Base-by-base conservation (phyloP, 106 monocot genomes). In the Dioscorea dumetorum region DNA sequence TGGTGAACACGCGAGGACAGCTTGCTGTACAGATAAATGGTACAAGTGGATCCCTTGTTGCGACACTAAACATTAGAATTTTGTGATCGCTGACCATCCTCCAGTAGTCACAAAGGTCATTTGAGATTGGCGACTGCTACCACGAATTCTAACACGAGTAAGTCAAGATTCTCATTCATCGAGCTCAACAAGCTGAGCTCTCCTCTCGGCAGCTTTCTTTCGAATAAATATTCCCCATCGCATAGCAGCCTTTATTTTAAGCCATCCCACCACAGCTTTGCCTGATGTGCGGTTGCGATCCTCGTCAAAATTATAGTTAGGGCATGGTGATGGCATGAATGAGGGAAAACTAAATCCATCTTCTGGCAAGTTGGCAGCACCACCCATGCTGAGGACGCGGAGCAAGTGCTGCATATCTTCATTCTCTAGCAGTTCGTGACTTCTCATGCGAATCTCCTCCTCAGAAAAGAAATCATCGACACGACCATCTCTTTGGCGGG, bases 211-310 rank as follows among this genome's bases (percentile, higher is more conserved):
- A 33, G 91, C 95, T 73, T 97, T 86, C 69, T 97, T 97, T 69
- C 95, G 74, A 24, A 97, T 74, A 68, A 97, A 97, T 58, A 97
- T 97, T 20, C 95, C 95, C 95, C 95, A 97, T 59, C 95, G 80
- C 95, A 97, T 97, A 2, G 95, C 95, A 2, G 95, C 95, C 82
- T 97, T 97, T 66, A 97, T 92, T 73, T 97, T 97, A 41, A 97
- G 86, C 95, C 95, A 97, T 15, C 91, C 91, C 19, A 95, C 95
- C 49, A 95, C 84, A 14, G 97, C 92, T 66, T 85, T 99, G 15
- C 97, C 97, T 11, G 97, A 75, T 15, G 85, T 33, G 50, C 88
- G 85, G 67, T 52, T 75, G 12, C 80, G 79, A 41, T 85, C 88
- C 57, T 83, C 88, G 11, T 86, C 91, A 60, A 86, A 88, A 60